A percentile compares a stretch with the other conserved stretches of the same genome.
phyloP scores from a whole-genome alignment of 345 rosid species.

The Erucastrum elatum region DNA sequence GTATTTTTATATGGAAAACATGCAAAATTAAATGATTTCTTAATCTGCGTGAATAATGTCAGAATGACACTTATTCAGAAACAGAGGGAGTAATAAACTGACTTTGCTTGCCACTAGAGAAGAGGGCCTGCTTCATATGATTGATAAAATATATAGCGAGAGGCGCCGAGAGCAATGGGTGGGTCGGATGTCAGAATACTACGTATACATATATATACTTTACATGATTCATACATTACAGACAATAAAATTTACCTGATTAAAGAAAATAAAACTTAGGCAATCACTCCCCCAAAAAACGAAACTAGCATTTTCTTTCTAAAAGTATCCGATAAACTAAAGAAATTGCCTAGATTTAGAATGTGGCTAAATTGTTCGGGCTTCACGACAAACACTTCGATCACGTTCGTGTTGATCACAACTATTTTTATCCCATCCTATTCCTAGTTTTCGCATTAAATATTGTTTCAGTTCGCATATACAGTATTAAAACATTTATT shows the following conservation, averaged over 20 bases:
- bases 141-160: background rate
- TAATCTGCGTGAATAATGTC: no score
- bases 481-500: background rate
- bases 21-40: no score
- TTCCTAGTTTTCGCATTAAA: background rate
- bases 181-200: background rate
- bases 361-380: background rate
- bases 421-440: background rate
- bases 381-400: conserved; percentile 4
- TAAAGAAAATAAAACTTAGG: background rate
- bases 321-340: background rate
- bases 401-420: background rate
- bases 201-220: background rate
- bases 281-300: background rate
- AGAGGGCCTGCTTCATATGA: conserved; percentile 26
- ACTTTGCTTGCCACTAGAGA: conserved; percentile 7
- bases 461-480: background rate
- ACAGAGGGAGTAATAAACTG: no score
- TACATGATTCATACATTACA: background rate
- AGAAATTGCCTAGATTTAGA: background rate
- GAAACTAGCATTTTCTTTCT: background rate
- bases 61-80: no score
- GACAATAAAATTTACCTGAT: background rate
- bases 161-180: background rate
- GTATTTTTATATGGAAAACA: no score